Evolutionary conservation across 2,329 filamentous ascomycete genomes (phyloP).

Genomic region (Aspergillus sergii): DNA sequence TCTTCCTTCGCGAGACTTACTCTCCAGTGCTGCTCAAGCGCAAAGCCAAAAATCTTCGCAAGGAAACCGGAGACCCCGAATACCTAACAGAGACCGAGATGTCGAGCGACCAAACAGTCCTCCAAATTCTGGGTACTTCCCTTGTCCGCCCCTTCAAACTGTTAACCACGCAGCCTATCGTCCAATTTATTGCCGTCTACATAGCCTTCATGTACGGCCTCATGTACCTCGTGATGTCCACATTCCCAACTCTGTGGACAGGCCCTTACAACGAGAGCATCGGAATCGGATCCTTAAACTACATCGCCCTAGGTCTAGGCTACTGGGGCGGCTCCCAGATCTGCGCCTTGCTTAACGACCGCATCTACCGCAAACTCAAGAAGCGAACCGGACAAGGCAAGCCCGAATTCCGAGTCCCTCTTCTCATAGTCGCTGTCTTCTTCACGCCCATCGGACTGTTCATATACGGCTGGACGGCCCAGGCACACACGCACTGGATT

Average conservation of each 20-base stretch:
- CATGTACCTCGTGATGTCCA: constrained; percentile 34
- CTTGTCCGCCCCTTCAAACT: constrained; percentile 60
- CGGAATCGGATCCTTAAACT: constrained; percentile 63
- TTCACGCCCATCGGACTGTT: constrained; percentile 57
- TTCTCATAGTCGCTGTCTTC: constrained; percentile 57
- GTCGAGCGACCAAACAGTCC: background rate
- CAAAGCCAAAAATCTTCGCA: constrained; percentile 54
- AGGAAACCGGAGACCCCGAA: constrained; percentile 37
- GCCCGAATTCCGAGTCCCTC: constrained; percentile 65
- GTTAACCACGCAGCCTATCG: constrained; percentile 60
- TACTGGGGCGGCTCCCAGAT: constrained; percentile 59
- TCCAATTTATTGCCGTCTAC: constrained; percentile 58
- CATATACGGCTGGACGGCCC: constrained; percentile 60
- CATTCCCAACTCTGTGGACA: constrained; percentile 60
- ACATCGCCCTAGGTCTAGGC: constrained; percentile 63
- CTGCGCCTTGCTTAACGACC: constrained; percentile 14
- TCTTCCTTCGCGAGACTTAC: constrained; percentile 67
- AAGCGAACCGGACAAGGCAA: constrained; percentile 43
- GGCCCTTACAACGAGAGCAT: constrained; percentile 56
- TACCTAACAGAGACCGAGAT: constrained; percentile 40
- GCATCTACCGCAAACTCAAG: constrained; percentile 43
- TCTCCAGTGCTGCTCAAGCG: constrained; percentile 60
- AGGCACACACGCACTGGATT: constrained; percentile 55
- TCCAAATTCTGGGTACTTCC: constrained; percentile 27
- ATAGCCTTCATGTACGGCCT: constrained; percentile 61